These are phyloP conservation scores for Glycine soja DNA, from an alignment of 306 rosid genomes.

Conservation along the genomic window DNA sequence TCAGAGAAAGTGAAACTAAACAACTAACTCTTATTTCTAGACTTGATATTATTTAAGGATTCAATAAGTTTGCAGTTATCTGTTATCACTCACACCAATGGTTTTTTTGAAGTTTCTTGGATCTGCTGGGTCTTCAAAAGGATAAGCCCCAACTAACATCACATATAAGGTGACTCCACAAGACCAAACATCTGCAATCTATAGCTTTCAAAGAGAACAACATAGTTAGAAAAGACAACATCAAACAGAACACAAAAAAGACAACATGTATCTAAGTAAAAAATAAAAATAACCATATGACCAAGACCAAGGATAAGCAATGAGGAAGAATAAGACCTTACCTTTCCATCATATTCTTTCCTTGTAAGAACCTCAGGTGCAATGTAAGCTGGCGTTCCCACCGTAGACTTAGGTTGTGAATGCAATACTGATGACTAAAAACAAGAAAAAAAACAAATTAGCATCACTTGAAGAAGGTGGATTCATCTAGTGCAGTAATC, in stretches of 20 bases:
- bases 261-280: background rate
- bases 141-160: slow-evolving; percentile 89
- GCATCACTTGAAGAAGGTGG: slow-evolving; percentile 26
- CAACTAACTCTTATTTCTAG: background rate
- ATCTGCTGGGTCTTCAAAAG: slow-evolving; percentile 83
- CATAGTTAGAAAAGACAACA: slow-evolving; percentile 9
- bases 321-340: slow-evolving; percentile 43
- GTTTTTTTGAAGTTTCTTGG: slow-evolving; percentile 77
- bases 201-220: slow-evolving; percentile 34
- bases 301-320: slow-evolving; percentile 17
- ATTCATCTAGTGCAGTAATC: background rate
- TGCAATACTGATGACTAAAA: slow-evolving; percentile 76
- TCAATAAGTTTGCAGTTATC: slow-evolving; percentile 16
- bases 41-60: slow-evolving; percentile 11
- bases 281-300: background rate
- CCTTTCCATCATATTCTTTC: slow-evolving; percentile 87
- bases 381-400: slow-evolving; percentile 92
- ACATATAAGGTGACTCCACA: slow-evolving; percentile 93
- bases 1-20: slow-evolving; percentile 13
- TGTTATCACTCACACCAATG: slow-evolving; percentile 58
- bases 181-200: slow-evolving; percentile 98
- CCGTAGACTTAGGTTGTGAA: slow-evolving; percentile 89
- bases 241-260: background rate
- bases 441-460: slow-evolving; percentile 46
- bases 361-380: slow-evolving; percentile 87